Evolutionary conservation across 2,329 filamentous ascomycete species (phyloP).

Genomic region (Fusarium sp.): DNA sequence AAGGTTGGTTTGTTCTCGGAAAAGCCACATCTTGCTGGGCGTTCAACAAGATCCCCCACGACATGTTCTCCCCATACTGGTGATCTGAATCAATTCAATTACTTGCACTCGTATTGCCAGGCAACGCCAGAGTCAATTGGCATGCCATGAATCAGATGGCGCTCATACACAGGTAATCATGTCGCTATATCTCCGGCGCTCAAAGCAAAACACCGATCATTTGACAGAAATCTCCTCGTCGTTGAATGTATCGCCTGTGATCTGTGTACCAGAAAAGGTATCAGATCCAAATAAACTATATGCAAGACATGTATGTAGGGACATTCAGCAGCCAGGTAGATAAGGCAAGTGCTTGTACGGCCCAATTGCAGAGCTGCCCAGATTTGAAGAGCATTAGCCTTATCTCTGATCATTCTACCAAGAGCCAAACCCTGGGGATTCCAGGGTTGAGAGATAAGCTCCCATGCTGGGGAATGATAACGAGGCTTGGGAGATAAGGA

Average conservation of each 20-base stretch:
- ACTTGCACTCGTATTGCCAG: background rate
- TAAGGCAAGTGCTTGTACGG: slow-evolving; percentile 17
- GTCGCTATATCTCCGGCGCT: background rate
- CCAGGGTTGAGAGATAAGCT: slow-evolving; percentile 38
- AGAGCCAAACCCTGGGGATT: slow-evolving; percentile 35
- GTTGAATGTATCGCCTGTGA: background rate
- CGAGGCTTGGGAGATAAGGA: slow-evolving; percentile 30
- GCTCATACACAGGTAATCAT: background rate
- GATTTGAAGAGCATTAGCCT: slow-evolving; percentile 28
- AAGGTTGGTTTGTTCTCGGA: background rate
- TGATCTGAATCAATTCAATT: background rate
- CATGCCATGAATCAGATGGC: background rate
- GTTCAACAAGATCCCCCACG: slow-evolving; percentile 10
- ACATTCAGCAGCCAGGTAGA: slow-evolving; percentile 14
- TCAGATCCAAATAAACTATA: slow-evolving; percentile 23
- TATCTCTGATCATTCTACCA: slow-evolving; percentile 31
- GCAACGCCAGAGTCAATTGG: background rate
- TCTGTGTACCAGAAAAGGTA: background rate
- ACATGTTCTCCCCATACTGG: slow-evolving; percentile 1
- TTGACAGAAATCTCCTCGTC: slow-evolving; percentile 4
- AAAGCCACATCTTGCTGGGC: background rate
- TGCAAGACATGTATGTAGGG: slow-evolving; percentile 27
- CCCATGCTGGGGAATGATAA: slow-evolving; percentile 20
- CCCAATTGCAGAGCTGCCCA: slow-evolving; percentile 39
- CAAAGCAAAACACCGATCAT: slow-evolving; percentile 5